A percentile compares a stretch with the other conserved stretches of the same genome.
phyloP scores from a whole-genome alignment of 345 rosid genomes.

The Eucalyptus tenuipes region DNA sequence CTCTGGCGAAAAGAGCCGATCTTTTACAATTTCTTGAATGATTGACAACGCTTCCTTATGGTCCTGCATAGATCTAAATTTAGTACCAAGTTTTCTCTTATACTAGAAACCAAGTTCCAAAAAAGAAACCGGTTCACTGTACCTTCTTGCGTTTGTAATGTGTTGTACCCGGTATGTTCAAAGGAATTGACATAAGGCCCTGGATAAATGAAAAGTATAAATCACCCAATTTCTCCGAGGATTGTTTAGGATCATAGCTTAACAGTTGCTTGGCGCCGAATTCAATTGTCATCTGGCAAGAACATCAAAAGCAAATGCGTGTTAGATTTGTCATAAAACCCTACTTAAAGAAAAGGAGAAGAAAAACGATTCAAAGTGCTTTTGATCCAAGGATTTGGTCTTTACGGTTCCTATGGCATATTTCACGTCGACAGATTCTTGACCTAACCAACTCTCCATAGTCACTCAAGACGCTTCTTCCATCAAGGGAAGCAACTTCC shows the following conservation, averaged over 20 bases:
- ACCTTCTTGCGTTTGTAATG: constrained; percentile 21
- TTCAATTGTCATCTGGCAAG: constrained; percentile 4
- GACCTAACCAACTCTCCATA: neutral
- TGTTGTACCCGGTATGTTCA: constrained; percentile 22
- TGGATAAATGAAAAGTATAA: neutral
- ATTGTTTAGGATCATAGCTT: constrained; percentile 1
- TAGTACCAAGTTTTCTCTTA: neutral
- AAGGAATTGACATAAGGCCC: constrained; percentile 15
- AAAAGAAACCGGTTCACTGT: neutral
- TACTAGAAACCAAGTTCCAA: neutral
- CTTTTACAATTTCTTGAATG: neutral
- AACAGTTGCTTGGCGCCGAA: neutral
- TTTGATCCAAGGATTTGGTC: too few species aligned
- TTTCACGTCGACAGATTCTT: neutral
- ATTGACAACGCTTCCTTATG: neutral
- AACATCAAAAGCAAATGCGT: neutral
- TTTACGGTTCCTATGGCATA: neutral
- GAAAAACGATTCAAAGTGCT: neutral
- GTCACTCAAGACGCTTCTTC: neutral
- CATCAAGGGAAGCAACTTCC: constrained; percentile 1
- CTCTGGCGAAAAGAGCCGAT: neutral
- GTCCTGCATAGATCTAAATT: neutral
- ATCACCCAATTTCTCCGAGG: neutral
- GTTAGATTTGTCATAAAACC: neutral
- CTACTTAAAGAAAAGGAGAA: neutral